These are phyloP conservation scores for Rhodomyrtus tomentosa DNA, from an alignment of 345 rosid species.

Conservation along the genomic window DNA sequence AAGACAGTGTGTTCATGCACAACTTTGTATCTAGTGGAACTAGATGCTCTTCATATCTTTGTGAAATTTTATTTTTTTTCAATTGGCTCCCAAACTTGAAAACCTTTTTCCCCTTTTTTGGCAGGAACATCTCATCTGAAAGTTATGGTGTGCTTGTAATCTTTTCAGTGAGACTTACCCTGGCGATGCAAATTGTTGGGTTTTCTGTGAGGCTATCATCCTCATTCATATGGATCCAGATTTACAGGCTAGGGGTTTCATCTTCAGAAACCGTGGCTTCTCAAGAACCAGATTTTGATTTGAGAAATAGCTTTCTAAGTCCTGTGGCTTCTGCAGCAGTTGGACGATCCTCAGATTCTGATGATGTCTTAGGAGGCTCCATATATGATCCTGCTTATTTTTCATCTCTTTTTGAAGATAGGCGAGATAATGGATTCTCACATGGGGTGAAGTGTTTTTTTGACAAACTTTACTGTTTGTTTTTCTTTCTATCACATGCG, in stretches of 20 bases:
- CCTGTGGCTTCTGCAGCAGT: constrained; percentile 26
- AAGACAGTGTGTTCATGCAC: not conserved
- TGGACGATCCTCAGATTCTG: constrained; percentile 34
- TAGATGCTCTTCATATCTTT: not conserved
- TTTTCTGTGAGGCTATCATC: constrained; percentile 65
- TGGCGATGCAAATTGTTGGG: constrained; percentile 80
- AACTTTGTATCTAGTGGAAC: not conserved
- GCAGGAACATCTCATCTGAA: constrained; percentile 59
- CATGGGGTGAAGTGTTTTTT: constrained; percentile 13
- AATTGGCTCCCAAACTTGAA: not conserved
- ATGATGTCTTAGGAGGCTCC: constrained; percentile 52
- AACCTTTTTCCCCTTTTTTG: not conserved
- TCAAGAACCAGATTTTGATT: constrained; percentile 47
- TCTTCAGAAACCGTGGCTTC: constrained; percentile 17
- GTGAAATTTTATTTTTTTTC: not conserved
- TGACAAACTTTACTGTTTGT: not conserved
- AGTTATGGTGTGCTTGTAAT: constrained; percentile 29
- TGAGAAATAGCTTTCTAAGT: constrained; percentile 52
- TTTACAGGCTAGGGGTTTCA: constrained; percentile 72
- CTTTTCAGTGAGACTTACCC: constrained; percentile 64
- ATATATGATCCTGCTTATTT: constrained; percentile 47
- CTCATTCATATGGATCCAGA: constrained; percentile 80
- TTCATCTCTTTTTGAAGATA: constrained; percentile 52
- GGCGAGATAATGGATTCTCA: constrained; percentile 24
- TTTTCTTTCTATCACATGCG: not conserved